A percentile compares a stretch with the other conserved stretches of the same genome.
These are phyloP conservation scores for Selaginella tamariscina DNA, from an alignment of 75 land plant species.

Conservation along the genomic window DNA sequence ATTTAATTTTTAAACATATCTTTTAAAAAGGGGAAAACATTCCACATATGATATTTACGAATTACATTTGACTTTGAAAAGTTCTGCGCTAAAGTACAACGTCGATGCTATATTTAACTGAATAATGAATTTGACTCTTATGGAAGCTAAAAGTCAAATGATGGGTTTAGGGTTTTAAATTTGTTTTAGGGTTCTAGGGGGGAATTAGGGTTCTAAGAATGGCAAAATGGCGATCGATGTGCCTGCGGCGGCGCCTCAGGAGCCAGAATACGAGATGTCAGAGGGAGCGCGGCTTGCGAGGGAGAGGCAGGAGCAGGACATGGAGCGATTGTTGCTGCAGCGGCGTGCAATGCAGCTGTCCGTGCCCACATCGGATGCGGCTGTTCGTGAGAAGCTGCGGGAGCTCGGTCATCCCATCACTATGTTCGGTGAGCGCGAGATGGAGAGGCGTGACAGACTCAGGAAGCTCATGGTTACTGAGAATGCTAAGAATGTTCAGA, in stretches of 20 bases:
- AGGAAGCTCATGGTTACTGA: conserved; percentile 66
- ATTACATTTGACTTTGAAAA: too few species aligned
- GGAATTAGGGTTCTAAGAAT: too few species aligned
- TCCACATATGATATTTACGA: too few species aligned
- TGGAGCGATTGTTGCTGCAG: conserved; percentile 64
- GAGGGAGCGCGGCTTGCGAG: conserved; percentile 62
- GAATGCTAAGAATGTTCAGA: conserved; percentile 79
- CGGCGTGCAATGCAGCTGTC: conserved; percentile 82
- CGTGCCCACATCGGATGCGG: conserved; percentile 88
- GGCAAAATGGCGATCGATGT: too few species aligned
- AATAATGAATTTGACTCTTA: too few species aligned
- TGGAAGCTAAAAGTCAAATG: too few species aligned
- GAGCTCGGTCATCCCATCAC: conserved; percentile 82
- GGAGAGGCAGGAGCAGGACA: conserved; percentile 72
- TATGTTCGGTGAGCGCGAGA: conserved; percentile 93
- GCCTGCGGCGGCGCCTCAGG: neutral
- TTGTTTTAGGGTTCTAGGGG: too few species aligned
- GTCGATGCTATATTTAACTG: too few species aligned
- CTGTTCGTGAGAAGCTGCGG: conserved; percentile 75
- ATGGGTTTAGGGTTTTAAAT: too few species aligned
- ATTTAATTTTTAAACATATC: too few species aligned
- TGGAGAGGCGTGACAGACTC: conserved; percentile 93
- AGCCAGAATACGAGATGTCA: conserved; percentile 54
- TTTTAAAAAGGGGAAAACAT: too few species aligned
- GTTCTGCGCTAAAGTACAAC: too few species aligned